Evolutionary conservation across 2,329 filamentous ascomycete species (phyloP), one percentile per base, ranked within the genome.

Genomic region (Venturia carpophila): DNA sequence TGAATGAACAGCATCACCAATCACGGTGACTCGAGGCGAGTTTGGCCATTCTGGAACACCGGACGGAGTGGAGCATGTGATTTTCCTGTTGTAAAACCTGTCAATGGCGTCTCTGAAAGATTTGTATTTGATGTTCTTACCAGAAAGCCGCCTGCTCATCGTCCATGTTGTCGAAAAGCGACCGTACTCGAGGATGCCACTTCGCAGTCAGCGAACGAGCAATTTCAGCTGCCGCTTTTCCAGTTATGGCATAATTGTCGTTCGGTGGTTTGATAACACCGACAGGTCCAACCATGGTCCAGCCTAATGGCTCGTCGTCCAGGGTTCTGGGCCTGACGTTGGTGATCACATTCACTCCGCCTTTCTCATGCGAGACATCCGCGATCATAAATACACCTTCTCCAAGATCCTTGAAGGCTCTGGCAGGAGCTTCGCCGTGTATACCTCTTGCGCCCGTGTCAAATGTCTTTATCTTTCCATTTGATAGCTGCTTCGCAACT

Each of bases 391-490:
- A 88, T 0, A 89, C 86, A 1, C 86, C 86, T 71, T 88, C 85
- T 0, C 85, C 85, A 0, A 88, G 76, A 0, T 73, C 79, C 67
- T 82, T 83, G 76, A 87, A 88, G 0, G 85, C 84, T 0, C 81
- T 79, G 0, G 80, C 84, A 0, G 84, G 83, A 9, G 86, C 84
- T 71, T 87, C 84, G 0, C 86, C 86, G 68, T 88, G 86, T 30
- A 88, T 87, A 1, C 85, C 84, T 60, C 85, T 74, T 0, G 85
- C 82, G 3, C 85, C 85, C 0, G 84, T 84, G 68, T 88, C 86
- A 70, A 82, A 88, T 5, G 85, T 81, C 71, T 86, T 87, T 58
- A 87, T 71, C 61, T 75, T 80, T 1, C 83, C 84, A 4, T 76
- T 75, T 0, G 83, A 85, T 4, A 87, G 74, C 73, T 88, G 85